Evolutionary conservation across 495 filamentous ascomycete species (phyloP).

Genomic region (Immersiella caudata): DNA sequence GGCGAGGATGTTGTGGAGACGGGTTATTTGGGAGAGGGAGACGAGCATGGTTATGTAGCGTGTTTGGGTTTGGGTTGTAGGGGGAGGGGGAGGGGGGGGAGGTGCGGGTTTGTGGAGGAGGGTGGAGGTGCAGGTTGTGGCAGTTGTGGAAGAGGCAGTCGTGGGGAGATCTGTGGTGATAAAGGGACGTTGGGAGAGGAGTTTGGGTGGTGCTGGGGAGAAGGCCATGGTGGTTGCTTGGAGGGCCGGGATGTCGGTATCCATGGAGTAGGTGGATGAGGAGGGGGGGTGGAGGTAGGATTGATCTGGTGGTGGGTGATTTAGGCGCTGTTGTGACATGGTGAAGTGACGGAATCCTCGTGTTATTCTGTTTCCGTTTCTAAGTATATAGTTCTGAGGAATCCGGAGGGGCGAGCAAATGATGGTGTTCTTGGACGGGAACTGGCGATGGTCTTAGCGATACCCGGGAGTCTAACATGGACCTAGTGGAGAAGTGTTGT

Average conservation of each 20-base stretch:
- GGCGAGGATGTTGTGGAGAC: constrained; percentile 40
- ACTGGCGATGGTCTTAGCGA: no score
- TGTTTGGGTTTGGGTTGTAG: constrained; percentile 29
- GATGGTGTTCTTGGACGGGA: no score
- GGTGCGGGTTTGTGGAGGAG: neutral
- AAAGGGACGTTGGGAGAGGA: neutral
- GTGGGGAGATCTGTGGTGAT: neutral
- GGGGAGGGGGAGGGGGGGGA: neutral
- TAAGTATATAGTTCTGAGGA: no score
- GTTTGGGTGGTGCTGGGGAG: neutral
- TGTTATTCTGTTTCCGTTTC: no score
- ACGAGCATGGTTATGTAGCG: constrained; percentile 47
- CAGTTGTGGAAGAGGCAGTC: neutral
- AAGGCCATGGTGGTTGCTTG: neutral
- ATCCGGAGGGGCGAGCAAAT: no score
- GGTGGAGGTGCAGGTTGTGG: constrained; percentile 4
- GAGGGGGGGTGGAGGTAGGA: neutral
- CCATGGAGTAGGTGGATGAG: neutral
- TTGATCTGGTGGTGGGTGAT: neutral
- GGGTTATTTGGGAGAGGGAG: constrained; percentile 41
- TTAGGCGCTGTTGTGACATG: neutral
- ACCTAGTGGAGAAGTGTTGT: no score
- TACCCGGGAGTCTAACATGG: no score
- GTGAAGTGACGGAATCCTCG: no score
- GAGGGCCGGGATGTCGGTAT: neutral